A percentile compares a stretch with the other conserved stretches of the same genome.
These are phyloP conservation scores for Amanita rubescens DNA, from an alignment of 768 basidiomycete species.

Conservation along the genomic window DNA sequence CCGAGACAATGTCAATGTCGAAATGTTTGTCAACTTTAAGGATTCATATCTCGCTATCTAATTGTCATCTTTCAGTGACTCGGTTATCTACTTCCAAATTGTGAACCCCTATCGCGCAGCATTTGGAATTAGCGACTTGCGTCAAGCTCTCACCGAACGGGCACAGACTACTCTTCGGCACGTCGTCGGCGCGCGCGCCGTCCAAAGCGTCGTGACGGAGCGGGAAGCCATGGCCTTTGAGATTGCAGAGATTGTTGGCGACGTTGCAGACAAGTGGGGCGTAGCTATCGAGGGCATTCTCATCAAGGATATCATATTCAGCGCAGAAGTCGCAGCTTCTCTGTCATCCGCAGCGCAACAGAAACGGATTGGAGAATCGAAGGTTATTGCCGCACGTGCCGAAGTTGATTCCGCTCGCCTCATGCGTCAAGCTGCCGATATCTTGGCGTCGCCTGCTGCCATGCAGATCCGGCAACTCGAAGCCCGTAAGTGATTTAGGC, in stretches of 20 bases:
- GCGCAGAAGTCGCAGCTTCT: constrained; percentile 80
- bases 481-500: constrained; percentile 42
- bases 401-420: constrained; percentile 93
- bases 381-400: constrained; percentile 92
- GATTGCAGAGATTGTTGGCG: constrained; percentile 92
- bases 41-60: constrained; percentile 8
- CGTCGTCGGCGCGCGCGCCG: constrained; percentile 89
- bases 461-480: constrained; percentile 99
- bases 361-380: constrained; percentile 94
- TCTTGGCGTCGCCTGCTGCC: constrained; percentile 87
- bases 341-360: constrained; percentile 94
- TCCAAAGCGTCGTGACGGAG: constrained; percentile 96
- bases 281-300: constrained; percentile 95
- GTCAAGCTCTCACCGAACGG: constrained; percentile 75
- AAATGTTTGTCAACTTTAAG: constrained; percentile 52
- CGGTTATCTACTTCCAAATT: constrained; percentile 91
- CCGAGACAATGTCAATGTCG: constrained; percentile 92
- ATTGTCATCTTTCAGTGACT: constrained; percentile 48
- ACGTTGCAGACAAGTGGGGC: constrained; percentile 94
- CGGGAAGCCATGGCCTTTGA: constrained; percentile 95
- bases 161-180: constrained; percentile 95
- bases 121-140: constrained; percentile 88
- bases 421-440: constrained; percentile 97
- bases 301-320: constrained; percentile 93
- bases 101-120: constrained; percentile 88